Base-by-base conservation (phyloP, 169 alveolate species). In the Eimeria necatrix region DNA sequence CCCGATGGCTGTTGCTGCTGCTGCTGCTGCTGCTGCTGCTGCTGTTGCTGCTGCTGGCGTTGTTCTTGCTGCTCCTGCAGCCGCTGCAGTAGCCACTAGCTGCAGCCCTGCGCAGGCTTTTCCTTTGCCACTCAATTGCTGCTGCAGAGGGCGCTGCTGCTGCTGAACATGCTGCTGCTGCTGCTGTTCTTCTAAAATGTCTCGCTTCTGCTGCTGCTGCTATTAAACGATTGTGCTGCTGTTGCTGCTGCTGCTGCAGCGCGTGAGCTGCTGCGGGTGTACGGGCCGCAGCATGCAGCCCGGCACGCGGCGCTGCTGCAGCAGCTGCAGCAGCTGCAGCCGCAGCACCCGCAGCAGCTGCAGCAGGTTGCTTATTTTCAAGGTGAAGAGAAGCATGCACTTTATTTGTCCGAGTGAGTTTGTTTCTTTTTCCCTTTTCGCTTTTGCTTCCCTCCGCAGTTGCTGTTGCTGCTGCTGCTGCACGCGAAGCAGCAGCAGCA, bases 331-430 rank as follows among this genome's bases (percentile, higher is more conserved):
- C 53, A 61, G 48, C 61, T 32, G n/a, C 78, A 86, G 64, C 84
- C 68, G 10, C 48, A 56, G 70, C 93, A 86, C 22, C 93, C 93
- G 74, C 93, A 56, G 26, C 93, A 86, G 83, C 80, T 86, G 18
- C 56, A 52, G 32, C 84, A 61, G 93, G 7, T 86, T n/a, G 71
- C 84, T 26, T 86, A 61, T 53, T 86, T 86, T 49, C 32, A 73
- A 7, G 10, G 81, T n/a, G 93, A 60, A 14, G 93, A 86, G 64
- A 59, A 74, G 46, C 83, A 86, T 32, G 59, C 93, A 16, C 70
- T 86, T 10, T 86, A 61, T 24, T 26, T 86, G 20, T 86, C 93
- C 24, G 93, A 86, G 93, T 86, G 20, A 86, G 85, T 10, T 6
- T 32, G 0, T 22, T 7, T n/a, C 0, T 18, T 1, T 18, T 12